phyloP scores from a whole-genome alignment of 2,329 filamentous ascomycete species.

The Canariomyces notabilis region DNA sequence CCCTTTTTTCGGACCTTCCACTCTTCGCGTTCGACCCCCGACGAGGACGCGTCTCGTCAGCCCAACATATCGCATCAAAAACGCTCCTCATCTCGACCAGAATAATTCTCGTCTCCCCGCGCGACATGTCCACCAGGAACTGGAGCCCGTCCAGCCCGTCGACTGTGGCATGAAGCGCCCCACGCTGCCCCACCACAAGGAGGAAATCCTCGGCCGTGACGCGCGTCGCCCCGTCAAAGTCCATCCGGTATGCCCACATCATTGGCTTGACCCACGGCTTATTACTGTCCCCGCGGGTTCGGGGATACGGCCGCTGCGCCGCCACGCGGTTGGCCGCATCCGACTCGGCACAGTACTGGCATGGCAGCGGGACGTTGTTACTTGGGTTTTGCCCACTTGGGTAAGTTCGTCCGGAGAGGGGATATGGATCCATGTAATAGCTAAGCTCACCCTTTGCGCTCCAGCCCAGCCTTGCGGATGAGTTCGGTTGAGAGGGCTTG shows the following conservation, averaged over 20 bases:
- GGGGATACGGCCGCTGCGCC: background rate
- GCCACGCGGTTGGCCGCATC: constrained; percentile 1
- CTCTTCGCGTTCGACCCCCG: background rate
- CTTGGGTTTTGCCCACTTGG: too few relatives aligned
- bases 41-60: background rate
- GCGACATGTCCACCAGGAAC: constrained; percentile 10
- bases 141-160: background rate
- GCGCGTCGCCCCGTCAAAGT: background rate
- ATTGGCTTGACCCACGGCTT: constrained; percentile 11
- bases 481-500: too few relatives aligned
- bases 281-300: background rate
- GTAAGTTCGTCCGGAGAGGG: too few relatives aligned
- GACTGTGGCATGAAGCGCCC: background rate
- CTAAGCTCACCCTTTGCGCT: too few relatives aligned
- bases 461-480: too few relatives aligned
- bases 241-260: constrained; percentile 1
- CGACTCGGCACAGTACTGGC: constrained; percentile 11
- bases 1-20: background rate
- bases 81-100: constrained; percentile 8
- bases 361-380: constrained; percentile 5
- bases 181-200: background rate
- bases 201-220: background rate
- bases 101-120: constrained; percentile 8
- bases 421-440: background rate
- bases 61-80: constrained; percentile 1